Base-by-base conservation (phyloP, 805 yeast species). In the Brettanomyces sp. region DNA sequence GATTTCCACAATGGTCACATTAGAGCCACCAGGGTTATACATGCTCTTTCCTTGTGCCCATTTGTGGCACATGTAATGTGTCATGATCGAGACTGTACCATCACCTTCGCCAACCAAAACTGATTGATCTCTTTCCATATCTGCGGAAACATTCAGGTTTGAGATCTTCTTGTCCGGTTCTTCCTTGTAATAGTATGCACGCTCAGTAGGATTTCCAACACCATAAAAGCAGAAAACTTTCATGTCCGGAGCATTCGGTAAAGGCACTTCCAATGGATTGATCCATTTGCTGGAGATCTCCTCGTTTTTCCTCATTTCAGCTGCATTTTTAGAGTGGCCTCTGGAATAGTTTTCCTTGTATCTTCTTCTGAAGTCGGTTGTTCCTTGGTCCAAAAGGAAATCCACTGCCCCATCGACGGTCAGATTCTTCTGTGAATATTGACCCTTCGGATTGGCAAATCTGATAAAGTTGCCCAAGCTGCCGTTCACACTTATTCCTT, bases 121-220 rank as follows among this genome's bases (percentile, higher is more conserved):
- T 0, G 95, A 81, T n/a, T 70, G 62, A 35, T 74, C 69, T 37
- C 74, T 71, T 8, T 77, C 85, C 23, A 76, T 65, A 53, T 85
- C 88, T 43, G 93, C 86, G 0, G 91, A 76, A 46, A 85, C 74
- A 50, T 84, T 79, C 51, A 91, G 67, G 30, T 79, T 74, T 4
- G 76, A 58, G 1, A 65, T 47, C 0, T 69, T 64, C 46, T 77
- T 75, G 49, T 78, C 77, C 5, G 67, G 69, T 46, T 84, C 85
- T 53, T 85, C 88, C 45, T 77, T 79, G 64, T 93, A 93, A 33
- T 80, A 77, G 65, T 93, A 93, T 0, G 95, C 90, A 40, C 99
- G 74, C 63, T 93, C 99, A 0, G 99, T 91, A 22, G 95, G 95
- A 52, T 89, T 91, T 6, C 96, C 95, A n/a, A 89, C 88, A 4